phyloP scores from a whole-genome alignment of 1,139 yeast genomes.

The Blastobotrys ciferrii region DNA sequence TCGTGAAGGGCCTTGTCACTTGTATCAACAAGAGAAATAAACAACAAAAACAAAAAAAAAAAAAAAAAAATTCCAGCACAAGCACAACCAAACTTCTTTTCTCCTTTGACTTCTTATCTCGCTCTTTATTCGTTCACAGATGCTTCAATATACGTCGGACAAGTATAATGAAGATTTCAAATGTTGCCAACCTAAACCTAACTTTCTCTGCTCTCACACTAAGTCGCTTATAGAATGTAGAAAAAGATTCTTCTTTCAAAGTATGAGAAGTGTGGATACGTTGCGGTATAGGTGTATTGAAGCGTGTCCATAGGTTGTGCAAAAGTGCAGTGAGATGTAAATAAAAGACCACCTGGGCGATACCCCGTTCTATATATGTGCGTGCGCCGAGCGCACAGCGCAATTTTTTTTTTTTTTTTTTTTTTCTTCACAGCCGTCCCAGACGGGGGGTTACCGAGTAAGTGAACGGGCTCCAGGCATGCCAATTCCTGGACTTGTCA shows the following conservation, averaged over 20 bases:
- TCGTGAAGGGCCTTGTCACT: neutral
- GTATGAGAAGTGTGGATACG: conserved; percentile 9
- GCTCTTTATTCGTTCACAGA: neutral
- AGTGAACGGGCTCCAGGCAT: no score
- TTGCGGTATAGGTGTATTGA: conserved; percentile 6
- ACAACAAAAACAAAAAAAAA: neutral
- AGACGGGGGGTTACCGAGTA: no score
- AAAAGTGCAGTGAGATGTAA: neutral
- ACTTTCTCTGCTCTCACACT: conserved; percentile 2
- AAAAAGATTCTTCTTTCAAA: conserved; percentile 3
- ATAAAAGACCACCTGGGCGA: neutral
- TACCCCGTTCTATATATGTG: neutral
- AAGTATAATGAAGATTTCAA: neutral
- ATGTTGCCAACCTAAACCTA: conserved; percentile 4
- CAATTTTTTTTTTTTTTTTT: neutral
- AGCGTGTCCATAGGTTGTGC: conserved; percentile 9
- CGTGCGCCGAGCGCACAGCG: neutral
- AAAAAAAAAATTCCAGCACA: neutral
- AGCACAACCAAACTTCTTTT: no score
- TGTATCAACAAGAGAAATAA: neutral
- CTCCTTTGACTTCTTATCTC: neutral
- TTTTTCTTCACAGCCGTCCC: no score
- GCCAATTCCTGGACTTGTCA: neutral
- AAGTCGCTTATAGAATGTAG: conserved; percentile 6
- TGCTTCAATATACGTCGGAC: neutral